Evolutionary conservation across 2,329 filamentous ascomycete species (phyloP).

Genomic region (Penicillium sp.): DNA sequence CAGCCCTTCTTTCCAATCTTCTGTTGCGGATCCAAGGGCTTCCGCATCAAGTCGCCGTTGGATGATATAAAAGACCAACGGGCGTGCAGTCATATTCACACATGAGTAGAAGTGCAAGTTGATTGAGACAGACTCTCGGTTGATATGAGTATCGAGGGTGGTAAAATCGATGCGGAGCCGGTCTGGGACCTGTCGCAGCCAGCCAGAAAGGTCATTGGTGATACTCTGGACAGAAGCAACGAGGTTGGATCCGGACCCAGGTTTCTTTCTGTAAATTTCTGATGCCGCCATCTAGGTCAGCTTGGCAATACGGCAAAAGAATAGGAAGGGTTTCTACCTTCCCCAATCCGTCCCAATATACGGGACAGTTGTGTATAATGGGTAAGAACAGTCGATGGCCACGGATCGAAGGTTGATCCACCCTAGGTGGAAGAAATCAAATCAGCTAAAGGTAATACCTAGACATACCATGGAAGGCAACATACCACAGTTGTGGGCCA

Average conservation of each 20-base stretch:
- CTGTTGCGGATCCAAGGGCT: slow-evolving; percentile 33
- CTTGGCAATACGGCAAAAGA: too few relatives aligned
- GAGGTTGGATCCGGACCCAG: slow-evolving; percentile 49
- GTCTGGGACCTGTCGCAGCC: slow-evolving; percentile 52
- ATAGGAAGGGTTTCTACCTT: slow-evolving; percentile 23
- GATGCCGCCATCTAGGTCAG: slow-evolving; percentile 14
- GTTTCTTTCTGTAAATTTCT: slow-evolving; percentile 52
- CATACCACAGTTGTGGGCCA: slow-evolving; percentile 35
- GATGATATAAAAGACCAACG: slow-evolving; percentile 56
- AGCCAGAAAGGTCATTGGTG: slow-evolving; percentile 50
- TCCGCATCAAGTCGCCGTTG: slow-evolving; percentile 48
- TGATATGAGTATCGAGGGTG: slow-evolving; percentile 43
- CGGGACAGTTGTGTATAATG: slow-evolving; percentile 56
- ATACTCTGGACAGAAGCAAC: slow-evolving; percentile 54
- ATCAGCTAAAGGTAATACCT: not conserved
- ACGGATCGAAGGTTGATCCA: slow-evolving; percentile 29
- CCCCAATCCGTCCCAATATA: slow-evolving; percentile 53
- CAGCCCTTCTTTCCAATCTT: slow-evolving; percentile 51
- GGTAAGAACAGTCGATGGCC: slow-evolving; percentile 50
- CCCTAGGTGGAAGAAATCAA: slow-evolving; percentile 13
- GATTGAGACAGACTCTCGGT: slow-evolving; percentile 53
- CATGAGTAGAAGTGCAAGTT: slow-evolving; percentile 59
- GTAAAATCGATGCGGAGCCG: slow-evolving; percentile 52
- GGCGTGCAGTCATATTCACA: slow-evolving; percentile 58
- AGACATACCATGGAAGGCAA: not conserved